Conservation (phyloP, 2,329 filamentous ascomycete species). For the Endocalyx cinctus region DNA sequence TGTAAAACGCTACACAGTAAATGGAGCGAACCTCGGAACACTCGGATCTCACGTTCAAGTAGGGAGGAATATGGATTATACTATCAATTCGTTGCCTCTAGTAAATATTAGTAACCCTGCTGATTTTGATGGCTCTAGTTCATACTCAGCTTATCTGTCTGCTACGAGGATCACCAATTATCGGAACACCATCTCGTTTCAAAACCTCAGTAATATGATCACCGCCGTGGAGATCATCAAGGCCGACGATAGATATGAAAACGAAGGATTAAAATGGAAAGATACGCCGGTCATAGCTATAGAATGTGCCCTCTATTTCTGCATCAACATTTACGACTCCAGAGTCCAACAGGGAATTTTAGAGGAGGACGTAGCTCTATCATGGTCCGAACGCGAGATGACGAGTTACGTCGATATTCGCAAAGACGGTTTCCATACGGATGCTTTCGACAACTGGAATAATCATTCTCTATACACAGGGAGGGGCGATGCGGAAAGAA, state of each 20-base stretch:
- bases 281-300: constrained; percentile 14
- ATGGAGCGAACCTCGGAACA: constrained; percentile 6
- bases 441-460: constrained; percentile 9
- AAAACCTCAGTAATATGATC: constrained; percentile 9
- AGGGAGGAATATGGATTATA: neutral
- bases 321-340: constrained; percentile 12
- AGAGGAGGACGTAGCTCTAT: constrained; percentile 6
- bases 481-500: constrained; percentile 3
- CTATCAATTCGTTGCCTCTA: constrained; percentile 3
- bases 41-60: neutral
- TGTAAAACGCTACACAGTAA: constrained; percentile 1
- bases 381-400: constrained; percentile 9
- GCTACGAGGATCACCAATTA: constrained; percentile 7
- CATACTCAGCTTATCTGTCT: constrained; percentile 4
- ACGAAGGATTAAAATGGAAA: constrained; percentile 7
- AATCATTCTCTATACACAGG: constrained; percentile 7
- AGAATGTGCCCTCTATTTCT: constrained; percentile 21
- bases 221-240: constrained; percentile 8
- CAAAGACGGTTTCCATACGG: neutral
- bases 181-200: constrained; percentile 8
- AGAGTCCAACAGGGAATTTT: constrained; percentile 7
- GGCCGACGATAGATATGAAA: constrained; percentile 4
- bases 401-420: constrained; percentile 4
- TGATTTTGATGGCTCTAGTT: neutral
- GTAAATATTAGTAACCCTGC: constrained; percentile 11